Evolutionary conservation across 331 rosid genomes (phyloP).

Genomic region (Pyrus hybrid): DNA sequence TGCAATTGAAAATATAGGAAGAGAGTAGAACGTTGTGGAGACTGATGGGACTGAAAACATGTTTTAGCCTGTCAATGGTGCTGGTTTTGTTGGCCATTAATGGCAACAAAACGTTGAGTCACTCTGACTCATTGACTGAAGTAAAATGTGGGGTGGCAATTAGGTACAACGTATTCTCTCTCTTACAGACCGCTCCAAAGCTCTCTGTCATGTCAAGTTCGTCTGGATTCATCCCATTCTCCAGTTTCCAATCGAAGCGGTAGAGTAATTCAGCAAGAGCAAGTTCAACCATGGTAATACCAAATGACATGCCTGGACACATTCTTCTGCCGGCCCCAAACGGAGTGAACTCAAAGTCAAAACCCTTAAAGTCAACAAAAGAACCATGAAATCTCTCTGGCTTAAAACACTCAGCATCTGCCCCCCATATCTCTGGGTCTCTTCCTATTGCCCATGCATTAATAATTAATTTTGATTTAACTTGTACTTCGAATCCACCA

Average conservation of each 20-base stretch:
- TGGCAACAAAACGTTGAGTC: not conserved
- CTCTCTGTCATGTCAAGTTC: not conserved
- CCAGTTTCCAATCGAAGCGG: not conserved
- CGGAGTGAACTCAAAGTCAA: not conserved
- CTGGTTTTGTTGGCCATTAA: too few species aligned
- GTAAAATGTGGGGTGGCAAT: not conserved
- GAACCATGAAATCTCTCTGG: not conserved
- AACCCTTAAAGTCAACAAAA: not conserved
- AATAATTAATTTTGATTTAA: not conserved
- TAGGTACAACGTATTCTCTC: not conserved
- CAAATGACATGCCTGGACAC: not conserved
- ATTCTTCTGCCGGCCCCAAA: slow-evolving; percentile 3
- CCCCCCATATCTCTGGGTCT: not conserved
- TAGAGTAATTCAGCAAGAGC: not conserved
- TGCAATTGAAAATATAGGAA: too few species aligned
- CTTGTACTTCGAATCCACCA: not conserved
- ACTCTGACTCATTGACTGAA: not conserved
- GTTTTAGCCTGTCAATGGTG: too few species aligned
- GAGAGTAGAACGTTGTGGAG: too few species aligned
- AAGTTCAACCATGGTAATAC: not conserved
- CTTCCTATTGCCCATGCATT: not conserved
- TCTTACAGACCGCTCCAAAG: not conserved
- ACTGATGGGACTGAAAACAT: too few species aligned
- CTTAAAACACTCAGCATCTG: not conserved
- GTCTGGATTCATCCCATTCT: not conserved